Conservation (phyloP, 352 stramenopile species). For the Lagenidium sp. region DNA sequence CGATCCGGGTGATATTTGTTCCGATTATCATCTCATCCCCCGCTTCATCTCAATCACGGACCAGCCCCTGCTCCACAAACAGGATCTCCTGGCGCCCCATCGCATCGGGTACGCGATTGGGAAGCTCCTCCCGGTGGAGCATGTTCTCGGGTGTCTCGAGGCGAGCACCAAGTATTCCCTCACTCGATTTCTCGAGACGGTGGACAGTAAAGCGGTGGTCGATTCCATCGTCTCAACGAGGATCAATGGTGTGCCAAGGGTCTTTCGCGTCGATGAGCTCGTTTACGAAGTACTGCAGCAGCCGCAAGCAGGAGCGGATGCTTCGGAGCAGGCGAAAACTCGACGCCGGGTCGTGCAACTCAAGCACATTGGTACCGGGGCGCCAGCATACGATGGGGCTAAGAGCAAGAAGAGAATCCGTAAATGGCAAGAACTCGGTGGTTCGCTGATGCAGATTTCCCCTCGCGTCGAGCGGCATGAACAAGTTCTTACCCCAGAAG, state of each 20-base stretch:
- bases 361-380: slow-evolving; percentile 36
- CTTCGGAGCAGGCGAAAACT: not conserved
- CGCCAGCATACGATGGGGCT: slow-evolving; percentile 59
- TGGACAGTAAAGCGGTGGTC: slow-evolving; percentile 36
- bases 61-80: slow-evolving; percentile 43
- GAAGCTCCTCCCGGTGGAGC: slow-evolving; percentile 47
- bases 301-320: not conserved
- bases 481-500: slow-evolving; percentile 26
- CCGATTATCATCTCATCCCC: slow-evolving; percentile 72
- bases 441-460: slow-evolving; percentile 54
- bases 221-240: slow-evolving; percentile 67
- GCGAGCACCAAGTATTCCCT: slow-evolving; percentile 39
- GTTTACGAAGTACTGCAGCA: slow-evolving; percentile 18
- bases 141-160: slow-evolving; percentile 60
- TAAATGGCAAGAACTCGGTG: slow-evolving; percentile 47
- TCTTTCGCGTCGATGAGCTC: slow-evolving; percentile 56
- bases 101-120: slow-evolving; percentile 76
- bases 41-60: slow-evolving; percentile 74
- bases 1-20: slow-evolving; percentile 47
- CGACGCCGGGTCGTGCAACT: slow-evolving; percentile 19
- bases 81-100: slow-evolving; percentile 54
- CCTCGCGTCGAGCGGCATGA: slow-evolving; percentile 36
- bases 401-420: slow-evolving; percentile 47
- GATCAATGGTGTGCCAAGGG: slow-evolving; percentile 48
- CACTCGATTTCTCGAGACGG: slow-evolving; percentile 35